Evolutionary conservation across 306 rosid species (phyloP), one percentile per base, ranked within the genome.

Genomic region (Fragaria nilgerrensis): DNA sequence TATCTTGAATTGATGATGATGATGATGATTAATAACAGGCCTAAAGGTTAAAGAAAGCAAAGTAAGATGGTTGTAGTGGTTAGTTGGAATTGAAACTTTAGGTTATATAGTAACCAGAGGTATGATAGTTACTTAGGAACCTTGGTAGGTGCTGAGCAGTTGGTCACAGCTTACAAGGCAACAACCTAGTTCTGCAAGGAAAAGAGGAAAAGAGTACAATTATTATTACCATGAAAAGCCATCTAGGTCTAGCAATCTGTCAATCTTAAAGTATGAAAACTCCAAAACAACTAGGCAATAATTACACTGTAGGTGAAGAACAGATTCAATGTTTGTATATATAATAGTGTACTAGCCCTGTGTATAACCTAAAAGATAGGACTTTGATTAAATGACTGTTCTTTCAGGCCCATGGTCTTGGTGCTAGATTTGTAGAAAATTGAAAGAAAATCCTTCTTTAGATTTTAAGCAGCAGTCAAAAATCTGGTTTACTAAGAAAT

Each of bases 151-250:
- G 45, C 5, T 64, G 25, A 64, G 70, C 70, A 34, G 27, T 37
- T 66, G 48, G 27, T 16, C 43, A 9, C 48, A 66, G 16, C 11
- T 56, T 32, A 32, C 76, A 11, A 36, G 65, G 47, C 29, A 50
- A 71, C 19, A 49, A 72, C 72, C 68, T 41, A 22, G 41, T 67
- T 56, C 50, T 67, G 70, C 75, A 43, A 74, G 76, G 61, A n/a
- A 32, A n/a, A 59, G 19, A 74, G 76, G 61, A n/a, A 32, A n/a
- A 59, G 19, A 9, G 44, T 44, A 15, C 71, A 29, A 78, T 59
- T 78, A 78, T 78, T 45, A 32, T 11, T 55, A 29, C 72, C 69
- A 62, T 63, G 70, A 63, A 29, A 75, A 43, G 72, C 47, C 36
- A 44, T 52, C 37, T 36, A 5, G 22, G 45, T 36, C 10, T 4